Percentiles rank a stretch among this genome's conserved stretches.
phyloP scores from a whole-genome alignment of 495 filamentous ascomycete genomes.

The Chaetomium tenue region DNA sequence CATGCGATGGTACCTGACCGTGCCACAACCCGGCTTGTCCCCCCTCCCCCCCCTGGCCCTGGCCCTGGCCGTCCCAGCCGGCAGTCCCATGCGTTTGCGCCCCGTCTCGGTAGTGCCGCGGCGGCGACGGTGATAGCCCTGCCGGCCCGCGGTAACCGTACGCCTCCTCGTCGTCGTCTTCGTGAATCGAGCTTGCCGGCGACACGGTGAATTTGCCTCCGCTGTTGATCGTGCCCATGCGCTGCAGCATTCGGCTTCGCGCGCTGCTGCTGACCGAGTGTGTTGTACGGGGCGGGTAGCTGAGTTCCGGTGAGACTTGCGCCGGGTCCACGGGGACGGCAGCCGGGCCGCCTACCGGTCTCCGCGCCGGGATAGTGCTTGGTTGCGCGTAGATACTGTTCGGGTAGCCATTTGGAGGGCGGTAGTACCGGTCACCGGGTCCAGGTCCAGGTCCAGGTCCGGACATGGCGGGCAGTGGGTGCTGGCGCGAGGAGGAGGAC shows the following conservation, averaged over 20 bases:
- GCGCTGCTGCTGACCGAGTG: slow-evolving; percentile 1
- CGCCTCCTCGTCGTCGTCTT: slow-evolving; percentile 14
- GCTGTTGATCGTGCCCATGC: slow-evolving; percentile 22
- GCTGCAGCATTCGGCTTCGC: slow-evolving; percentile 11
- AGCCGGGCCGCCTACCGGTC: not conserved
- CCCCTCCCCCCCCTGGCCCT: not conserved
- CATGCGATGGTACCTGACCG: not conserved
- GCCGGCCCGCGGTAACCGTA: not conserved
- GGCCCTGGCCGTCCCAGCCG: not conserved
- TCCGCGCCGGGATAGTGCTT: not conserved
- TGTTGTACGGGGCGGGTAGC: not conserved
- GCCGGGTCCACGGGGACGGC: not conserved
- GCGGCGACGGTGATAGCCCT: slow-evolving; percentile 8
- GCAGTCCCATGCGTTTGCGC: slow-evolving; percentile 1
- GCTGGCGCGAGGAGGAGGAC: not conserved
- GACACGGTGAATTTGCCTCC: slow-evolving; percentile 25
- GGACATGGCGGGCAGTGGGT: slow-evolving; percentile 3
- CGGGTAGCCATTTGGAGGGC: slow-evolving; percentile 1
- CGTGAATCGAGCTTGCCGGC: slow-evolving; percentile 30
- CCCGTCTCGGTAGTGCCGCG: slow-evolving; percentile 6
- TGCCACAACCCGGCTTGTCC: slow-evolving; percentile 8
- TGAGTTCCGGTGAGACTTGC: not conserved
- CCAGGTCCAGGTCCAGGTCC: not conserved
- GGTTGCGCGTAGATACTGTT: not conserved
- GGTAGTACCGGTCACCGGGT: slow-evolving; percentile 15